Base-by-base conservation (phyloP, 2,329 filamentous ascomycete genomes). In the Aspergillus pseudotamarii region DNA sequence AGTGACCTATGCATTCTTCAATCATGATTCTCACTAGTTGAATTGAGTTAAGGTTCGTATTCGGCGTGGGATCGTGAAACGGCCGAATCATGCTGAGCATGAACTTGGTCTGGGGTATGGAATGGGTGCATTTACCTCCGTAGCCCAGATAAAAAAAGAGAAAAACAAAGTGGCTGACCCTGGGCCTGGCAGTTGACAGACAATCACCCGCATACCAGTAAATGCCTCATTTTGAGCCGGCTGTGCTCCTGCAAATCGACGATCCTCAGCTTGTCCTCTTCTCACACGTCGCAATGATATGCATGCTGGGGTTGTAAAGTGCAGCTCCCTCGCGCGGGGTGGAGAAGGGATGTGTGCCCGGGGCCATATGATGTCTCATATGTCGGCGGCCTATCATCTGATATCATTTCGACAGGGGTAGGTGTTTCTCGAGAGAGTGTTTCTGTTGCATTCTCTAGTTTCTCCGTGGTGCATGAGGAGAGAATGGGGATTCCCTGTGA, bases 241-340 rank as follows among this genome's bases (percentile, higher is more conserved):
- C 11, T 38, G 21, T 38, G 34, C n/a, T 38, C 21, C 51, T 55
- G 34, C 51, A 55, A 21, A 32, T 23, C 34, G 51, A 55, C 28
- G 51, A 28, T 55, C 51, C 51, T 38, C 51, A 38, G 51, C 51
- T 55, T 55, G 32, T 55, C 32, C 32, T 21, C 30, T 55, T 28
- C 51, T 16, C 51, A 55, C 51, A 38, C 32, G 51, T 55, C 32
- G 51, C 51, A 55, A 55, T 55, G 51, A 38, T 55, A 36, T 26
- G 51, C 32, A 38, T 21, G n/a, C 11, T 38, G 32, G 32, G 32
- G n/a, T 30, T n/a, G 21, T 21, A 38, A 28, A 55, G 51, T 32
- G 34, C n/a, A 55, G 51, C 51, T 55, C 51, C 51, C 51, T 55
- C 32, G 51, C 51, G 32, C 51, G 3, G 19, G 34, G 51, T 41